Evolutionary conservation across 345 rosid genomes (phyloP), one percentile per base, ranked within the genome.

Genomic region (Eutrema yunnanense): DNA sequence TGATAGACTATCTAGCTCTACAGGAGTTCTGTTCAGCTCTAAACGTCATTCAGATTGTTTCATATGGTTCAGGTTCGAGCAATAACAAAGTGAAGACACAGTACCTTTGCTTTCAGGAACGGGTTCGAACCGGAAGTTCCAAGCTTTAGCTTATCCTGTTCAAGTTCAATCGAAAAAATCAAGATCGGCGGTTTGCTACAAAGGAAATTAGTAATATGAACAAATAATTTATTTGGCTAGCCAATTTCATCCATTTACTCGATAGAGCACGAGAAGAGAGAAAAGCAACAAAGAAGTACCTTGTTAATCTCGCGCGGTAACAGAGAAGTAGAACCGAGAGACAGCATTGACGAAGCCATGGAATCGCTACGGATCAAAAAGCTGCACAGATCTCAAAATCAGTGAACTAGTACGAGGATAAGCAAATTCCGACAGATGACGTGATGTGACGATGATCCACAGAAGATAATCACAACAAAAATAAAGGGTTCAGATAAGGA

Each of bases 281-380:
- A 34, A 6, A 38, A 52, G 9, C 4, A 67, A 36, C 13, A 61
- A 72, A 41, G 10, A 27, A 6, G 16, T 79, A 90, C 98, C 97
- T 88, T 86, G 76, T 69, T 81, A 43, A 72, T 75, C 12, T 81
- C 86, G 38, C 72, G 86, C 48, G 82, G 67, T n/a, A 86, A 79
- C 2, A 83, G 75, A n/a, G 86, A 80, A 67, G 86, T 74, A 0
- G 85, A 82, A 74, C 86, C 87, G 11, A 86, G 76, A 79, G 93
- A 83, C 37, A 86, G 65, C 84, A 86, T 79, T 50, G 88, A 64
- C 0, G 93, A 87, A 78, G 96, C 95, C 98, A 78, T 78, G 50
- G 56, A 73, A 37, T 13, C 10, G 19, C 12, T 32, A 34, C 9
- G 66, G 29, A 32, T 32, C 38, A 43, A 8, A 55, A 56, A 64